Conservation (phyloP, 441 rosid species). For the Pelargonium myrrhifolium region DNA sequence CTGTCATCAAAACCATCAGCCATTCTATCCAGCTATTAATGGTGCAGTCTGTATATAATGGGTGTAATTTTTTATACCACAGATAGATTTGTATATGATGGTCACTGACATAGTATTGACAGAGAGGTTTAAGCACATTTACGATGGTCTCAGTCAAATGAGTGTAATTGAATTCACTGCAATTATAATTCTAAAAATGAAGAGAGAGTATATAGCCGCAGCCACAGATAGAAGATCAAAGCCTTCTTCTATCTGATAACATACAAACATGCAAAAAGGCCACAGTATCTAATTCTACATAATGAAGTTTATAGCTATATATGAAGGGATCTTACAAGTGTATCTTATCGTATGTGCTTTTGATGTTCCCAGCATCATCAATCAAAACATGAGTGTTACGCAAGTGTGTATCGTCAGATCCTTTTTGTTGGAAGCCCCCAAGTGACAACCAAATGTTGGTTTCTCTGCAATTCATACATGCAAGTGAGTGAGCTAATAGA, state of each 20-base stretch:
- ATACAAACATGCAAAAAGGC: not conserved
- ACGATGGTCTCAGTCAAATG: not conserved
- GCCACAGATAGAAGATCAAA: not conserved
- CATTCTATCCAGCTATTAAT: not conserved
- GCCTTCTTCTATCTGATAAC: not conserved
- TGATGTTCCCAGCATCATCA: constrained; percentile 64
- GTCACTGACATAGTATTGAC: not conserved
- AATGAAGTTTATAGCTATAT: not conserved
- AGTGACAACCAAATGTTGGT: constrained; percentile 82
- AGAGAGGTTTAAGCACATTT: not conserved
- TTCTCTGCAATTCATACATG: constrained; percentile 41
- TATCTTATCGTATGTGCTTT: constrained; percentile 62
- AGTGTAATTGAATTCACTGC: not conserved
- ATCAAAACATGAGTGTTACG: constrained; percentile 82
- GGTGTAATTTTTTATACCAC: no score
- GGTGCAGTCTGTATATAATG: not conserved
- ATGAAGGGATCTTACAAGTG: constrained; percentile 50
- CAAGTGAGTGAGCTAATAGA: constrained; percentile 1
- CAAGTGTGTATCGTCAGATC: constrained; percentile 57
- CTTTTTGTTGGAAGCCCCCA: constrained; percentile 90
- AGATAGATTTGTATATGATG: no score
- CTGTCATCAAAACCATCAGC: not conserved
- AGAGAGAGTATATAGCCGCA: not conserved
- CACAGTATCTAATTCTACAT: constrained; percentile 5
- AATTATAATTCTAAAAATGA: not conserved